Evolutionary conservation across 148 eudicot genomes (phyloP).

Genomic region (Vaccinium myrtillus): DNA sequence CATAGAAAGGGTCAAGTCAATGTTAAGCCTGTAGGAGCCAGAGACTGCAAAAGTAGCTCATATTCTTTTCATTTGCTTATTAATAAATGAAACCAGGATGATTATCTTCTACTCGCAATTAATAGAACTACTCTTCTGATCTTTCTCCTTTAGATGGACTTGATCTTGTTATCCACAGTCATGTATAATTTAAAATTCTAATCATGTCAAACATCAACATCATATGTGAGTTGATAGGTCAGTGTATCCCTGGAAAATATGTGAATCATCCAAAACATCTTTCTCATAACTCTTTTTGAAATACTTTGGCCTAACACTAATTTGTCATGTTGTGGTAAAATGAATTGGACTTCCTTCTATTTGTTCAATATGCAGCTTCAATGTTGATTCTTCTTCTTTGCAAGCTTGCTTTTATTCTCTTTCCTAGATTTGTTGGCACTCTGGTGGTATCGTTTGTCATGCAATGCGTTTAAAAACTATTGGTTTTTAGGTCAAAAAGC

Average conservation of each 20-base stretch:
- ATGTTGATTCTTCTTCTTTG: background rate
- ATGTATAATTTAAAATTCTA: background rate
- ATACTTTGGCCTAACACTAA: background rate
- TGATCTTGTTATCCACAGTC: background rate
- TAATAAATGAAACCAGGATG: background rate
- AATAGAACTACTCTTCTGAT: background rate
- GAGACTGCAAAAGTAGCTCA: background rate
- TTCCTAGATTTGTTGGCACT: background rate
- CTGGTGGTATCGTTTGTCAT: background rate
- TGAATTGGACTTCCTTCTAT: background rate
- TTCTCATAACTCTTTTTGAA: background rate
- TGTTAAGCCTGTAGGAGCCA: background rate
- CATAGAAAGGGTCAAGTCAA: background rate
- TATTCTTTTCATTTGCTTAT: slow-evolving; percentile 3
- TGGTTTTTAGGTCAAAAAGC: background rate
- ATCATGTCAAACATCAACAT: background rate
- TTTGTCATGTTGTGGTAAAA: background rate
- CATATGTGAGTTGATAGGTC: background rate
- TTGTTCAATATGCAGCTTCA: background rate
- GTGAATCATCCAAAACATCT: background rate
- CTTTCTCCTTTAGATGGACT: background rate
- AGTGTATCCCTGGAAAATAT: background rate
- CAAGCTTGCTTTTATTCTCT: background rate
- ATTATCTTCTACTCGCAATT: background rate
- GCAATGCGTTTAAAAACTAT: background rate